Conservation (phyloP, 1,139 yeast species). For the Yueomyces sp. region DNA sequence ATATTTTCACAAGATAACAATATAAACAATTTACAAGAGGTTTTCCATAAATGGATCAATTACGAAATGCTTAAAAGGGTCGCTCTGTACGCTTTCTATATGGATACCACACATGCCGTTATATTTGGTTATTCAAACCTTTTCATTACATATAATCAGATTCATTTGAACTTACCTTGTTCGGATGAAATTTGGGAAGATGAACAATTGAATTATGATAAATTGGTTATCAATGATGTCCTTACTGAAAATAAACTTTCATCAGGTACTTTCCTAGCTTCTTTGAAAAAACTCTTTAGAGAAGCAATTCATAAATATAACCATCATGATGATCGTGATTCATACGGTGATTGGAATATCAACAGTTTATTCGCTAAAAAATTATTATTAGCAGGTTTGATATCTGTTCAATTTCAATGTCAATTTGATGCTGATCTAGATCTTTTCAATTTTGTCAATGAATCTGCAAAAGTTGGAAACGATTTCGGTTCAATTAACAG, state of each 20-base stretch:
- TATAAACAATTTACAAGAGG: constrained; percentile 14
- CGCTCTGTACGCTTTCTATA: constrained; percentile 67
- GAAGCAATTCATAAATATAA: constrained; percentile 28
- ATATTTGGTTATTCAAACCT: constrained; percentile 67
- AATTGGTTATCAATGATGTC: constrained; percentile 5
- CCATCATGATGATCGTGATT: neutral
- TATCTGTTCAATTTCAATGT: constrained; percentile 60
- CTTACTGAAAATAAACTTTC: constrained; percentile 2
- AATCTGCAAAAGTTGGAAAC: constrained; percentile 28
- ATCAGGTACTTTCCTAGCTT: constrained; percentile 34
- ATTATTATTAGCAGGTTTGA: constrained; percentile 55
- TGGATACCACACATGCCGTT: constrained; percentile 71
- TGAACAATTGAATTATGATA: constrained; percentile 21
- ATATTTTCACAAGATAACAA: constrained; percentile 4
- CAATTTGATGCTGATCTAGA: constrained; percentile 35
- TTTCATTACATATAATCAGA: constrained; percentile 47
- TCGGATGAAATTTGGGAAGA: constrained; percentile 70
- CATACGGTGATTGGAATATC: constrained; percentile 3
- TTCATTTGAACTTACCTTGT: constrained; percentile 68
- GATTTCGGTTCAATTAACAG: constrained; percentile 23
- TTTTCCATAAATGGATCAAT: constrained; percentile 59
- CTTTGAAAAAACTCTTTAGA: constrained; percentile 43
- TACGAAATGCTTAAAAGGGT: constrained; percentile 67
- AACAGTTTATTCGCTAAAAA: constrained; percentile 40
- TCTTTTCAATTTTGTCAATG: constrained; percentile 32